Evolutionary conservation across 768 basidiomycete species (phyloP), one percentile per base, ranked within the genome.

Genomic region (Clavulina sp.): DNA sequence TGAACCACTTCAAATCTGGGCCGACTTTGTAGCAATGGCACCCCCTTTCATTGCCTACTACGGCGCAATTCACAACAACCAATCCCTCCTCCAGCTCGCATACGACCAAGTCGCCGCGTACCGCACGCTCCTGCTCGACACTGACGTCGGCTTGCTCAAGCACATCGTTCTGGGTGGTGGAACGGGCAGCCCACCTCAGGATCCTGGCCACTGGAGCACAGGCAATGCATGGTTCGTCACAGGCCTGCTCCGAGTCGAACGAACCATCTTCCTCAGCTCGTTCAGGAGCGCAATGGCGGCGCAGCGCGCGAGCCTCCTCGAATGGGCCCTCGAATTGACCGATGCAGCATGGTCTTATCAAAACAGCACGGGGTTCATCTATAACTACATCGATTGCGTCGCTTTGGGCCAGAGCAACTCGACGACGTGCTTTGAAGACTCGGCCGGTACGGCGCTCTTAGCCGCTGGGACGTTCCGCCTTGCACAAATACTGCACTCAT

Each of bases 161-260:
- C 89, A 92, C 60, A 73, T 91, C 49, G 62, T 74, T 0, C 63
- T 84, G 3, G 86, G 84, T 0, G 57, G 59, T 33, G n/a, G n/a
- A n/a, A 66, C 58, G 24, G 68, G 65, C 24, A 71, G 64, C 21
- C n/a, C n/a, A n/a, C n/a, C n/a, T n/a, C n/a, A n/a, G n/a, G 86
- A 91, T 57, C 58, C 65, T 3, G 84, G 84, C 0, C 79, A 82
- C 59, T 91, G 84, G 85, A 75, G 81, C 1, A 86, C 86, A 3
- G 82, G 82, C 79, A 89, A 91, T 52, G 88, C 69, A 2, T 93
- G 89, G 89, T 88, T 83, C 0, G 85, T 85, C 0, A 81, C 78
- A 18, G 88, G 89, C 1, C 87, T 88, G 73, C 68, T 85, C 6
- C 78, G 88, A 4, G 88, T 91, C 2, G 68, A 82, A 0, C 78